Conservation (phyloP, 2,329 filamentous ascomycete genomes). For the Paecilomyces sp. region DNA sequence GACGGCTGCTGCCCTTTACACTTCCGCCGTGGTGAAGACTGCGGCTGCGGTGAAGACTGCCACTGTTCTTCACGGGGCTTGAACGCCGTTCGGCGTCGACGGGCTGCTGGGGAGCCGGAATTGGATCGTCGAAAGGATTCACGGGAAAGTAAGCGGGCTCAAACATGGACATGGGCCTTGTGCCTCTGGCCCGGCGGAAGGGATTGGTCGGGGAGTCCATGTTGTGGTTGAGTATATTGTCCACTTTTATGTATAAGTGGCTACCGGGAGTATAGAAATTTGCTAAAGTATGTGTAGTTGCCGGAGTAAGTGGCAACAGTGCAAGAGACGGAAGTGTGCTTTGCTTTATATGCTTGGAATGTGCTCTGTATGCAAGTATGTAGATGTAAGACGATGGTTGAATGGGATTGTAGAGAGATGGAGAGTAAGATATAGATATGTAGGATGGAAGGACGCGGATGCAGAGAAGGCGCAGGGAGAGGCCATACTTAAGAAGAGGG, state of each 20-base stretch:
- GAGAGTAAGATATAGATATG: not conserved
- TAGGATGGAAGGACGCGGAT: slow-evolving; percentile 5
- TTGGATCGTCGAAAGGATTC: not conserved
- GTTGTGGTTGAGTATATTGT: not conserved
- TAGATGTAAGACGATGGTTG: not conserved
- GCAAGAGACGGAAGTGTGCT: not conserved
- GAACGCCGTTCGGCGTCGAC: slow-evolving; percentile 20
- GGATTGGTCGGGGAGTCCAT: slow-evolving; percentile 5
- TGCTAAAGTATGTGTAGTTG: slow-evolving; percentile 28
- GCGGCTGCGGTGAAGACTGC: not conserved
- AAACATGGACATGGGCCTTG: slow-evolving; percentile 1
- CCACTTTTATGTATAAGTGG: slow-evolving; percentile 44
- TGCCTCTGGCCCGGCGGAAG: slow-evolving; percentile 1
- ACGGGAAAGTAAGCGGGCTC: slow-evolving; percentile 2
- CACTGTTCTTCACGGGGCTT: not conserved
- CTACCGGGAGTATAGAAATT: slow-evolving; percentile 56
- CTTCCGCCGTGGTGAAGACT: slow-evolving; percentile 18
- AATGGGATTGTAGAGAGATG: not conserved
- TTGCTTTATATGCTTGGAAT: not conserved
- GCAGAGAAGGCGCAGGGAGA: not conserved
- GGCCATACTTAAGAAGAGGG: not conserved
- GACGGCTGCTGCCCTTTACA: not conserved
- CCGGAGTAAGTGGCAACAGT: slow-evolving; percentile 33
- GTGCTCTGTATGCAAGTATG: slow-evolving; percentile 1
- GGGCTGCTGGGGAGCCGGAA: not conserved